Evolutionary conservation across 208 protist species (phyloP).

Genomic region (Angomonas desouzai): DNA sequence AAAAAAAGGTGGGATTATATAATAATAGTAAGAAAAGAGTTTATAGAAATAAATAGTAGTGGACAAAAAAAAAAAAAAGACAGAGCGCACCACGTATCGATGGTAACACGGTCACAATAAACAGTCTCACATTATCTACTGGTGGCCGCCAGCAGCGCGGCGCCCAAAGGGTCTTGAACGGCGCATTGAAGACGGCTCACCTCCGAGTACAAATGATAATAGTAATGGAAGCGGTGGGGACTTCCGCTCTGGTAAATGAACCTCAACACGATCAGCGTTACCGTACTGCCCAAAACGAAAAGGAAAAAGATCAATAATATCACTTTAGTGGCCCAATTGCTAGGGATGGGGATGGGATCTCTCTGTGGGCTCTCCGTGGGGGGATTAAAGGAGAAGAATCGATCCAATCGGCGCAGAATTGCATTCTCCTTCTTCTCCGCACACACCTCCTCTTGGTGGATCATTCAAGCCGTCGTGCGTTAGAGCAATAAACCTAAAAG

Average conservation of each 20-base stretch:
- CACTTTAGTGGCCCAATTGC: not conserved
- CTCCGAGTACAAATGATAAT: not conserved
- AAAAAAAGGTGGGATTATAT: not conserved
- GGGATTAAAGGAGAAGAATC: not conserved
- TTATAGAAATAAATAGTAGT: not conserved
- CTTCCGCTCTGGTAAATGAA: not conserved
- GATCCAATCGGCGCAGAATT: not conserved
- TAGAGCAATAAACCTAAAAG: not conserved
- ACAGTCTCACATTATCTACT: not conserved
- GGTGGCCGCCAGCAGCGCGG: not conserved
- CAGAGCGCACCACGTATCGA: too few species aligned
- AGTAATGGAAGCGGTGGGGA: not conserved
- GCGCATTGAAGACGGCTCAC: not conserved
- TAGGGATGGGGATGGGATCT: not conserved
- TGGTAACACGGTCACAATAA: not conserved
- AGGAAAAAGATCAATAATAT: not conserved
- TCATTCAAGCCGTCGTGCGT: not conserved
- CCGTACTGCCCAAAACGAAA: not conserved
- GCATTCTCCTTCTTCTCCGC: not conserved
- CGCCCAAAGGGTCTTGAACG: not conserved
- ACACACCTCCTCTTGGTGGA: not conserved
- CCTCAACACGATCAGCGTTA: not conserved
- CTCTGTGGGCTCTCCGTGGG: not conserved
- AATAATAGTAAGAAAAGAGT: slow-evolving; percentile 2
- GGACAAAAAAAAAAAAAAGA: slow-evolving; percentile 8